Evolutionary conservation across 306 rosid genomes (phyloP).

Genomic region (Acacia acuminata): DNA sequence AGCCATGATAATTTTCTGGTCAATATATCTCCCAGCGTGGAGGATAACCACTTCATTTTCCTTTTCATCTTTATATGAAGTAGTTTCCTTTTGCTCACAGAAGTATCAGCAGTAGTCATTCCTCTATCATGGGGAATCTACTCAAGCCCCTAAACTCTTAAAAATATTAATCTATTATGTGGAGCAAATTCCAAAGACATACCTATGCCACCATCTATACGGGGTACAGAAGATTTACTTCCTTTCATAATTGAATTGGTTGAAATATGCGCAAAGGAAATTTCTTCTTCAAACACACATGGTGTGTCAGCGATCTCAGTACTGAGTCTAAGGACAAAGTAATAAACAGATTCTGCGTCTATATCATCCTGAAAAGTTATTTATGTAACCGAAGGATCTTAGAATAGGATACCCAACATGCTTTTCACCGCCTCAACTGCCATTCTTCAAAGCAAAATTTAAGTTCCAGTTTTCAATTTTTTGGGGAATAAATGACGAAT

Average conservation of each 20-base stretch:
- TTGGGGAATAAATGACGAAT: neutral
- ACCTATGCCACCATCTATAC: neutral
- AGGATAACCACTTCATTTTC: neutral
- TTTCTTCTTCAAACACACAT: neutral
- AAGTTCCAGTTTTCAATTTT: neutral
- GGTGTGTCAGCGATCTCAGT: neutral
- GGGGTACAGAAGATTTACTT: neutral
- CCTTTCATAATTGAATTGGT: neutral
- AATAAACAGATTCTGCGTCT: neutral
- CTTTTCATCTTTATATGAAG: neutral
- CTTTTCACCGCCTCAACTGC: neutral
- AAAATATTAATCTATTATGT: neutral
- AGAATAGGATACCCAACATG: neutral
- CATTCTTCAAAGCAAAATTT: neutral
- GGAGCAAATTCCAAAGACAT: neutral
- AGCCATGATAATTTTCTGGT: neutral
- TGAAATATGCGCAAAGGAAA: neutral
- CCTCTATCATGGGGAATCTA: neutral
- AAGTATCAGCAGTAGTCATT: slow-evolving; percentile 1
- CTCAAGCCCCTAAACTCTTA: neutral
- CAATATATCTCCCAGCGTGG: neutral
- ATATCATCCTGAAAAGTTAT: neutral
- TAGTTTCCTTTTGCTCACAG: neutral
- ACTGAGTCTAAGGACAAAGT: neutral
- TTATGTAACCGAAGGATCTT: neutral